Evolutionary conservation across 768 basidiomycete species (phyloP), one percentile per base, ranked within the genome.

Genomic region (Daedaleopsis nitida): DNA sequence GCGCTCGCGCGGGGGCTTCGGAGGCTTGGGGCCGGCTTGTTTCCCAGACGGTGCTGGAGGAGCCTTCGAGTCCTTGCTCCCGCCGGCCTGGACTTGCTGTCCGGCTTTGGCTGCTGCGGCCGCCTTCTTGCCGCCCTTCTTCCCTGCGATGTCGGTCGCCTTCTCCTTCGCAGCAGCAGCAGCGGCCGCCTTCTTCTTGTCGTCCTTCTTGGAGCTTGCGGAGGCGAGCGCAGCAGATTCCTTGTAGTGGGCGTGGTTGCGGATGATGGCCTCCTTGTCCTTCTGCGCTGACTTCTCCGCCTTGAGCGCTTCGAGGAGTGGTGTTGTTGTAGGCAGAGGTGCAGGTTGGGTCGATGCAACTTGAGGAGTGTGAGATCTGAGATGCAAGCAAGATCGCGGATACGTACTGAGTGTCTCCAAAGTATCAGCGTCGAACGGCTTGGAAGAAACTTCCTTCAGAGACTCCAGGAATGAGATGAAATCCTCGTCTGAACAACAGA

Each of bases 221-320:
- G 71, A 53, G 19, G 69, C 59, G 32, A 67, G 71, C 47, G 69
- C 70, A 7, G 70, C 65, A 52, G 73, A 72, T 39, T 85, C 86
- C 69, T 86, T 87, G 75, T 89, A 88, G 69, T 89, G 90, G 0
- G 84, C 82, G 42, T 92, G 89, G 58, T 86, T 89, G 42, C 88
- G 84, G 35, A 86, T 76, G 59, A 88, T 91, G 32, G 84, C 76
- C 66, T 88, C 87, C 68, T 86, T 92, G 70, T 90, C 91, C 67
- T 83, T 87, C 67, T 85, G 83, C 0, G 77, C 77, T 35, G 74
- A 80, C 69, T 88, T 91, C 73, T 93, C 89, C 0, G 92, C 91
- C 65, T 94, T 92, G 64, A 98, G 86, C 1, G 95, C 93, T 70
- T 96, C 96, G 50, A 99, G 85, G 21, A 98, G 83, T 0, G 96